Base-by-base conservation (phyloP, 2,329 filamentous ascomycete genomes). In the Colletotrichum siamense region DNA sequence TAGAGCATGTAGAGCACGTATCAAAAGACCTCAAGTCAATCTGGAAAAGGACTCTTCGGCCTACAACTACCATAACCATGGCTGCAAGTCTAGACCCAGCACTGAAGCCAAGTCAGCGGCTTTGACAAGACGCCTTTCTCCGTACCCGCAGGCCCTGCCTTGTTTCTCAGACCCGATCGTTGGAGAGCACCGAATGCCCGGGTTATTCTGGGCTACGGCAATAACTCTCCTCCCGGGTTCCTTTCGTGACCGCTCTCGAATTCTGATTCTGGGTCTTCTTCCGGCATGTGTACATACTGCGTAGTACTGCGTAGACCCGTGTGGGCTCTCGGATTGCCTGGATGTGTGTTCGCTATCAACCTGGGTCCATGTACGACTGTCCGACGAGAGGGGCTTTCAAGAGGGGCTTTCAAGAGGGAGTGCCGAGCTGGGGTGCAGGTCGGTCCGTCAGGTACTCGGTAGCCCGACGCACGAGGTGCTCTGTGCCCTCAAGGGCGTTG, bases 381-480 rank as follows among this genome's bases (percentile, higher is more conserved):
- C n/a, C 30, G 44, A 73, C 66, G 18, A 63, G 30, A 30, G 39
- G 69, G 39, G 30, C 71, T 28, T 44, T 18, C 15, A 36, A 18
- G 24, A 55, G 8, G 66, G 65, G 30, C 71, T 28, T 44, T 18
- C 15, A 36, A 18, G 24, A 55, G 8, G 66, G 65, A 70, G 59
- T 73, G 71, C 71, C 66, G 71, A 67, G 44, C 71, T 64, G 71
- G 71, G 66, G 66, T 73, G 44, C 71, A 64, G 39, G 32, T 44
- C 15, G 22, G n/a, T 24, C 49, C n/a, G 32, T 16, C 15, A 39
- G 36, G 15, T 39, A 39, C 7, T 39, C 15, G 36, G 36, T 39
- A 16, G 36, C 36, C 36, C 36, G 36, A 39, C 15, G 36, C 36
- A 39, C 36, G 36, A 39, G 15, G 34, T 39, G 36, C 36, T 39